phyloP scores from a whole-genome alignment of 345 rosid genomes.

The Noccaea bulbosa region DNA sequence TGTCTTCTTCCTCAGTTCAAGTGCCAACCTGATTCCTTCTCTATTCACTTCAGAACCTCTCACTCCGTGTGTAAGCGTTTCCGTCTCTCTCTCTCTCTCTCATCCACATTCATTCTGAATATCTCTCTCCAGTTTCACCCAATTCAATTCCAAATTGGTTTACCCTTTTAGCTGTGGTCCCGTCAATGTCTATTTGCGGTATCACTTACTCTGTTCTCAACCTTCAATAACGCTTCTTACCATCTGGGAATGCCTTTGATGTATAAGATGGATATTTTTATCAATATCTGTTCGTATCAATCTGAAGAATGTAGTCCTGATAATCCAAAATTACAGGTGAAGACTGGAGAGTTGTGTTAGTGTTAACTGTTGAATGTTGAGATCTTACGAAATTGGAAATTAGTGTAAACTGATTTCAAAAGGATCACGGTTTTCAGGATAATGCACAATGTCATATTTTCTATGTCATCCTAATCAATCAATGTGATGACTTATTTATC shows the following conservation, averaged over 20 bases:
- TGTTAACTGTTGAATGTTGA: neutral
- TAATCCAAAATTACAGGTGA: neutral
- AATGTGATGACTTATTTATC: conserved; percentile 12
- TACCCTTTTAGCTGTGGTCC: neutral
- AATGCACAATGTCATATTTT: neutral
- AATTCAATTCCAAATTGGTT: conserved; percentile 10
- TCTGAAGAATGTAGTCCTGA: conserved; percentile 5
- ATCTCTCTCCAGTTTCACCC: neutral
- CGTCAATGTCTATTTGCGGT: neutral
- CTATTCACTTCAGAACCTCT: conserved; percentile 63
- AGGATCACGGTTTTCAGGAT: neutral
- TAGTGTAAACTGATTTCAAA: neutral
- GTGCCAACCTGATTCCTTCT: conserved; percentile 80
- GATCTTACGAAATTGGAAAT: neutral
- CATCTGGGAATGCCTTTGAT: neutral
- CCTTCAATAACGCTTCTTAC: neutral
- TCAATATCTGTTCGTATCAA: neutral
- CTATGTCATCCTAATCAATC: neutral
- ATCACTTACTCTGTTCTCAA: conserved; percentile 12
- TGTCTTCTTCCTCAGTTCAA: conserved; percentile 91
- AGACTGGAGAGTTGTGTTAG: neutral
- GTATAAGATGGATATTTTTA: neutral
- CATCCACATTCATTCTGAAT: neutral
- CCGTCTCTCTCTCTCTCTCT: conserved; percentile 5
- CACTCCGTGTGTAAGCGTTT: conserved; percentile 41